A percentile compares a stretch with the other conserved stretches of the same genome.
phyloP scores from a whole-genome alignment of 1,139 yeast genomes.

The Hyphopichia wangnamkhiaoensis region DNA sequence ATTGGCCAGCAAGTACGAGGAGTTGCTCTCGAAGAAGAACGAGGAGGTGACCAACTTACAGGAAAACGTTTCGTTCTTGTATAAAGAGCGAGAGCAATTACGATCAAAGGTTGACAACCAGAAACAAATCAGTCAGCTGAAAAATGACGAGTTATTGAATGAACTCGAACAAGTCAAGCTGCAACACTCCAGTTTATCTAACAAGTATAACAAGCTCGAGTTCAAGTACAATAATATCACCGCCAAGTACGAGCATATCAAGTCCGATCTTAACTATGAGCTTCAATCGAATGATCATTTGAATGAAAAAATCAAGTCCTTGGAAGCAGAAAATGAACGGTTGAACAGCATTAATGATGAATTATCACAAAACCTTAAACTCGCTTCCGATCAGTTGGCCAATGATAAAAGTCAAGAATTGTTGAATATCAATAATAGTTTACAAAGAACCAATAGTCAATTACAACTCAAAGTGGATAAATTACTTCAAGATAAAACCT shows the following conservation, averaged over 20 bases:
- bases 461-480: conserved; percentile 30
- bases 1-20: conserved; percentile 29
- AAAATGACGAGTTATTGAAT: conserved; percentile 28
- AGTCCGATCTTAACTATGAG: conserved; percentile 32
- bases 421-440: conserved; percentile 26
- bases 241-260: conserved; percentile 28
- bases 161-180: conserved; percentile 17
- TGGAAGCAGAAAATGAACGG: conserved; percentile 21
- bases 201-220: conserved; percentile 22
- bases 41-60: conserved; percentile 40
- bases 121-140: conserved; percentile 20
- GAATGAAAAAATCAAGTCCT: conserved; percentile 20
- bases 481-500: conserved; percentile 41
- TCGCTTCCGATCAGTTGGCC: conserved; percentile 10
- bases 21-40: conserved; percentile 30
- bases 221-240: conserved; percentile 12
- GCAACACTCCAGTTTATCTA: conserved; percentile 21
- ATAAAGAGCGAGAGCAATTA: conserved; percentile 55
- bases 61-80: conserved; percentile 56
- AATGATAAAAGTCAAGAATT: conserved; percentile 23
- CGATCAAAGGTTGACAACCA: conserved; percentile 53
- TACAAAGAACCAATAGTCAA: conserved; percentile 34
- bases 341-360: conserved; percentile 43
- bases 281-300: conserved; percentile 31
- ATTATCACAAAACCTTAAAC: conserved; percentile 45